phyloP scores from a whole-genome alignment of 768 basidiomycete species.

The Boletus vinaceobasis region DNA sequence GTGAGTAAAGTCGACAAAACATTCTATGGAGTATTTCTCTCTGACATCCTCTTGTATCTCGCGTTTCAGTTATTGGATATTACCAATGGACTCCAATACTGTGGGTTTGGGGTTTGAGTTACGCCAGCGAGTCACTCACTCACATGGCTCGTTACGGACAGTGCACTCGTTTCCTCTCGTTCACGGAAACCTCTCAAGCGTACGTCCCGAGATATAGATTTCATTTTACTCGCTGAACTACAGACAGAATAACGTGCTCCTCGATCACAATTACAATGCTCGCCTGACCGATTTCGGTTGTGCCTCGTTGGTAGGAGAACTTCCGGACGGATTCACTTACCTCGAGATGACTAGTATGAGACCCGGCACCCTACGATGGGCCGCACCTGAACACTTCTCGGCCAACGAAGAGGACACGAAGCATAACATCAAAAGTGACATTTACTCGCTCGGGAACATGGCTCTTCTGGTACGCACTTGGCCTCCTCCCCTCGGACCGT shows the following conservation, averaged over 20 bases:
- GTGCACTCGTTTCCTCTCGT: constrained; percentile 11
- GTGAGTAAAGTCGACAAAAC: not conserved
- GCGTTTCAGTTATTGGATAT: constrained; percentile 1
- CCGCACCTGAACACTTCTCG: constrained; percentile 7
- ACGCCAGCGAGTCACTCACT: too few species aligned
- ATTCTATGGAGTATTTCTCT: not conserved
- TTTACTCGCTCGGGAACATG: constrained; percentile 9
- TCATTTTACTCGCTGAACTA: not conserved
- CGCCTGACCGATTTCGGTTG: constrained; percentile 11
- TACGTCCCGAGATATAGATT: not conserved
- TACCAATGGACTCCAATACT: constrained; percentile 6
- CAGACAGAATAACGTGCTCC: constrained; percentile 9
- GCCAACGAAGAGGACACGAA: not conserved
- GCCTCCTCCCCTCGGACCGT: not conserved
- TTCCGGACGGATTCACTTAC: not conserved
- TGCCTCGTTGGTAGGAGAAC: constrained; percentile 5
- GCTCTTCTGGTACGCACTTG: not conserved
- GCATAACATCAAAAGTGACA: constrained; percentile 2
- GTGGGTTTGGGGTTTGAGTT: not conserved
- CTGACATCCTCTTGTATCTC: not conserved
- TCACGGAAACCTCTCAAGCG: constrained; percentile 6
- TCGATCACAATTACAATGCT: constrained; percentile 5
- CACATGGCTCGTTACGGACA: not conserved
- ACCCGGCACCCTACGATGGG: constrained; percentile 8
- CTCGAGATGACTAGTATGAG: not conserved